Evolutionary conservation across 2,329 filamentous ascomycete species (phyloP).

Genomic region (Colletotrichum salicis): DNA sequence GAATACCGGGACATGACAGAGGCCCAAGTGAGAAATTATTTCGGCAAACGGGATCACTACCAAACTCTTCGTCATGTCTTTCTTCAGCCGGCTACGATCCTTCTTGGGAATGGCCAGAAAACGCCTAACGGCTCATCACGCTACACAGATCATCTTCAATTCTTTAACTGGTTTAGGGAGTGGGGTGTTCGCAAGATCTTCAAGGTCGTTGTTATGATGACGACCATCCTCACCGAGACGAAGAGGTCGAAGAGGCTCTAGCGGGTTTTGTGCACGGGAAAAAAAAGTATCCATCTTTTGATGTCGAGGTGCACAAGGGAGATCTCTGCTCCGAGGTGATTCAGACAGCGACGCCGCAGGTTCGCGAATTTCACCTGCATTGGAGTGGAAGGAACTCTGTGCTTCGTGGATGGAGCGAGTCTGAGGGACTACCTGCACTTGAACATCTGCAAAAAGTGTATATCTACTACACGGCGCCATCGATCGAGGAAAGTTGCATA

Average conservation of each 20-base stretch:
- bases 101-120: background rate
- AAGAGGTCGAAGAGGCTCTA: conserved; percentile 41
- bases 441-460: conserved; percentile 39
- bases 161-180: conserved; percentile 42
- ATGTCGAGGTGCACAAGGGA: conserved; percentile 42
- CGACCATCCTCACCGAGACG: conserved; percentile 41
- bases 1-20: background rate
- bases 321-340: conserved; percentile 40
- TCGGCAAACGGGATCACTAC: background rate
- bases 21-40: background rate
- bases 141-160: conserved; percentile 37
- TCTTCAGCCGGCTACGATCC: background rate
- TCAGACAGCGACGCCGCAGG: conserved; percentile 29
- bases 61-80: background rate
- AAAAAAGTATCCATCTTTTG: conserved; percentile 26
- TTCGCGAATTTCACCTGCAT: conserved; percentile 41
- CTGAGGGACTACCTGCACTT: conserved; percentile 39
- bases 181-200: conserved; percentile 43
- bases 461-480: conserved; percentile 22
- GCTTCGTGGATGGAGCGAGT: conserved; percentile 44
- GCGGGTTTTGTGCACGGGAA: background rate
- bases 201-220: conserved; percentile 44
- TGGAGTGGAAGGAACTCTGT: conserved; percentile 48
- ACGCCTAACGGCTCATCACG: background rate
- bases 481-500: background rate